Evolutionary conservation across 257 asterid genomes (phyloP), one percentile per base, ranked within the genome.

Genomic region (Przewalskia tangutica): DNA sequence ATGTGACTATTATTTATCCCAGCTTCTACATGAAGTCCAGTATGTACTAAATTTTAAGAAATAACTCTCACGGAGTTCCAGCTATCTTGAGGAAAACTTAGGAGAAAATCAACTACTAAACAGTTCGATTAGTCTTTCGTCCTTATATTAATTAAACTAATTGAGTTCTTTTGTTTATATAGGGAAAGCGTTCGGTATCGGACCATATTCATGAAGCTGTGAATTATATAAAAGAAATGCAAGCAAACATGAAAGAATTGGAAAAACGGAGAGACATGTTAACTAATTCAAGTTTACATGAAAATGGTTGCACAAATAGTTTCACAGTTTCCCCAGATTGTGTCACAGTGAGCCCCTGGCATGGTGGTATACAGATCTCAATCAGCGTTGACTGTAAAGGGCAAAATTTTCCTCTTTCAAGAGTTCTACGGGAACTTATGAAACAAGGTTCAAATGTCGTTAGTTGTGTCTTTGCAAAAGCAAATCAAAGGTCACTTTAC

Each of bases 161-260:
- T 36, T 4, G 40, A 36, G 40, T 36, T 36, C 40, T 36, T 36
- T 36, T 36, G 4, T 36, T 36, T 36, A 36, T 36, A 36, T 36
- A 36, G 40, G 95, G 91, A 73, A 90, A 88, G 80, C 89, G 90
- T 36, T 83, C 93, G 2, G 81, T 84, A 18, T 82, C 91, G 36
- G 97, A 92, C 68, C 89, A 89, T 85, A 88, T 90, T 86, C 90
- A 88, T 8, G 91, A 79, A 82, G 91, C 97, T 0, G 86, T 56
- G 79, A 87, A 85, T 81, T 89, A 89, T 88, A 92, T 89, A 63
- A 77, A 89, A 42, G 71, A 56, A 36, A 50, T 82, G 86, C 81
- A 86, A 62, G 83, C 81, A 2, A 89, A 85, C 0, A 82, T 88
- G 32, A 67, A 82, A 10, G 86, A 87, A 55, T 46, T 89, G 83